Evolutionary conservation across 2,329 filamentous ascomycete genomes (phyloP), one percentile per base, ranked within the genome.

Genomic region (Lasiodiplodia sp.): DNA sequence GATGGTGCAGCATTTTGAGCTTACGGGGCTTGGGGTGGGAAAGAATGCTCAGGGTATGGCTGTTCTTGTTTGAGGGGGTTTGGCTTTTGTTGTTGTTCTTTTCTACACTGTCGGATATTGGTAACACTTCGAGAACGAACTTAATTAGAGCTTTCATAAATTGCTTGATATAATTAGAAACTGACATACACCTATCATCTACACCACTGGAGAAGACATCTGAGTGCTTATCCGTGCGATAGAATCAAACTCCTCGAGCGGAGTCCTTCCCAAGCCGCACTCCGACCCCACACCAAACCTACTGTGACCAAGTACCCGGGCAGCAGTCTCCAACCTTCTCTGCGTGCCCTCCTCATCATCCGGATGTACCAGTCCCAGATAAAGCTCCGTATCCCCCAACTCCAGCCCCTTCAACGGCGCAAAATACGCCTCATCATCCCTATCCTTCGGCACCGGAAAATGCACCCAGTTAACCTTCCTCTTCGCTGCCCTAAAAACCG

Each of bases 391-490:
- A 5, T 16, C 3, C 23, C 31, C 56, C 21, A 53, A n/a, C 1
- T 47, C 34, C 57, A 68, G 14, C 0, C 31, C 31, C 49, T 11
- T 55, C 55, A 68, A 44, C 4, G 56, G 55, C 31, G 4, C 55
- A 3, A 63, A 64, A 34, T 68, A 68, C 12, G 55, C 57, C 25
- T 25, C 44, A 25, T 68, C 66, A 18, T 31, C 34, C 34, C 66
- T n/a, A 5, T 44, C 55, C 47, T 56, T 68, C 16, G 66, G 66
- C 31, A 68, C 66, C 3, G 82, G 82, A 72, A 83, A 75, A 69
- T 85, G 83, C 49, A 84, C 71, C 75, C 77, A 85, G 56, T 78
- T 70, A 31, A 84, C 76, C n/a, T 68, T 65, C 57, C 77, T 76
- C 11, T 73, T 68, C 5, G 78, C 70, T 2, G 67, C 57, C 7